Base-by-base conservation (phyloP, 768 basidiomycete genomes). In the Infundibulicybe gibba region DNA sequence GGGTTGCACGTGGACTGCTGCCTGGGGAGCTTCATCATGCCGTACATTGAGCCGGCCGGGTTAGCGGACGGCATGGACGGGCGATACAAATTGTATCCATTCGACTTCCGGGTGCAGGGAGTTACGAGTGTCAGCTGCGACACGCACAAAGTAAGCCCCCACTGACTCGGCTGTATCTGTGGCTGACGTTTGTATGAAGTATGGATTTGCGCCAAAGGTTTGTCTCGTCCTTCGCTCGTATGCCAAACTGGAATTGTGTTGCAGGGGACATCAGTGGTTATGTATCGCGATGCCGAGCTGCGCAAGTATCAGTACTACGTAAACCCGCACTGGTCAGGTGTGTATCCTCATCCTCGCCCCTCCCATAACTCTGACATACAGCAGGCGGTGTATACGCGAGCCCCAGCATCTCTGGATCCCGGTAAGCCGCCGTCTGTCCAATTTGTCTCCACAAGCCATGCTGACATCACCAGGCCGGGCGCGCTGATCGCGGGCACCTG, bases 401-500 rank as follows among this genome's bases (percentile, higher is more conserved):
- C n/a, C n/a, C n/a, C 2, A 85, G 87, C 53, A 69, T 97, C 55
- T 87, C 94, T 42, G 94, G 94, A 9, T 94, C 93, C 45, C 79
- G 92, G 91, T 93, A 57, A 51, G 77, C 56, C 0, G 16, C 15
- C 21, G n/a, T 25, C 20, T 13, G n/a, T 15, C 44, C 30, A 35
- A 6, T 13, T 39, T 33, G 39, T 15, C 33, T 40, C 17, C 32
- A 17, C 34, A 5, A 32, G n/a, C 13, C 35, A 47, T 41, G 5
- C 47, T 30, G 44, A 32, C 35, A 38, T 44, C 38, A 32, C 19
- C 54, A 91, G 94, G 33, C 90, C 94, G 0, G 97, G 95, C 5
- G 84, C 94, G 0, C 69, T 97, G 50, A 86, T 99, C 49, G 95
- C 95, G 17, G 95, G 90, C 40, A 85, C 93, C 20, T 99, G 94